phyloP scores from a whole-genome alignment of 1,284 basidiomycete species.

The Melampsora allii-populina region DNA sequence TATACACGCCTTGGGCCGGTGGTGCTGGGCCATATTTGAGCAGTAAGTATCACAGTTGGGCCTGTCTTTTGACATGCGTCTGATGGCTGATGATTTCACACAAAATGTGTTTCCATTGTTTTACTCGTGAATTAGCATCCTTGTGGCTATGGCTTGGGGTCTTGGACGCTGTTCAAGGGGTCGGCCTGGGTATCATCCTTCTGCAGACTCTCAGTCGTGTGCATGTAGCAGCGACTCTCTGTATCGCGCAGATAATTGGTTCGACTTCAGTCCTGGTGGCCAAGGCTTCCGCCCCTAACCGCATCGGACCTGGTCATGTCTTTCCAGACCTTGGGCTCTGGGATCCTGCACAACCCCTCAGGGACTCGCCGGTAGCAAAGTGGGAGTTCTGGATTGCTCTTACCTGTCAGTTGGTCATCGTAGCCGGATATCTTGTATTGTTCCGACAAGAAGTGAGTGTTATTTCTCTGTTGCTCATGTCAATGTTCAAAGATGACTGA shows the following conservation, averaged over 20 bases:
- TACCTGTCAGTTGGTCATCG: slow-evolving; percentile 72
- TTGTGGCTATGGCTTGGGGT: slow-evolving; percentile 93
- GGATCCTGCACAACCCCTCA: slow-evolving; percentile 56
- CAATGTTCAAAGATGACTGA: not conserved
- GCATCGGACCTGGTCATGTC: slow-evolving; percentile 77
- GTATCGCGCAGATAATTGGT: slow-evolving; percentile 66
- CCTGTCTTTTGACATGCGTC: not conserved
- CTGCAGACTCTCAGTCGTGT: slow-evolving; percentile 86
- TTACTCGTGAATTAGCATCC: slow-evolving; percentile 60
- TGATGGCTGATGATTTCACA: not conserved
- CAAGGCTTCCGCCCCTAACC: slow-evolving; percentile 75
- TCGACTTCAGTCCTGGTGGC: slow-evolving; percentile 75
- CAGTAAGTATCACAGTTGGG: slow-evolving; percentile 14
- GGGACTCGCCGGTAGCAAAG: slow-evolving; percentile 19
- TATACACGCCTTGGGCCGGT: slow-evolving; percentile 89
- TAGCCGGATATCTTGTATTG: slow-evolving; percentile 90
- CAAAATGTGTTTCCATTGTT: not conserved
- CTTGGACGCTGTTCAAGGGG: slow-evolving; percentile 84
- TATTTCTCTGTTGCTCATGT: not conserved
- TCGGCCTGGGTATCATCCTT: slow-evolving; percentile 87
- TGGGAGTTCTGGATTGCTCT: slow-evolving; percentile 85
- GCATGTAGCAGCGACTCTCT: slow-evolving; percentile 85
- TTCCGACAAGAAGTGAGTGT: slow-evolving; percentile 67
- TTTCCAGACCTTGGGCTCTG: slow-evolving; percentile 85
- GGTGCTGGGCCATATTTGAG: slow-evolving; percentile 71